Conservation (phyloP, 2,329 filamentous ascomycete species). For the Cytospora piceicola region DNA sequence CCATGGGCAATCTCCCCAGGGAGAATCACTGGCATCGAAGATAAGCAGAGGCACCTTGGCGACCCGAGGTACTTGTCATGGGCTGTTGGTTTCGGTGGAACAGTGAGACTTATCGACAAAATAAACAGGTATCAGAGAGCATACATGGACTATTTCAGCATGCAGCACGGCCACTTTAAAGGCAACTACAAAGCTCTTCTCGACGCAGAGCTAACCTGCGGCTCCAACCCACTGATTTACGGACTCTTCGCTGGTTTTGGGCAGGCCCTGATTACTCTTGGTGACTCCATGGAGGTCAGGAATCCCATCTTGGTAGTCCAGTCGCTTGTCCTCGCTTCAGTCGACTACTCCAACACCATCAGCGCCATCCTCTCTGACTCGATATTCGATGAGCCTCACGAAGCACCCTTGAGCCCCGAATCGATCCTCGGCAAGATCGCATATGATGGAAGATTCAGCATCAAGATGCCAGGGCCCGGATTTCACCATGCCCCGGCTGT, state of each 20-base stretch:
- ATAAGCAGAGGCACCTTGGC: too few species aligned
- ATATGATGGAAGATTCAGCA: too few species aligned
- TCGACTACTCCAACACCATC: background rate
- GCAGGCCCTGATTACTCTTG: conserved; percentile 33
- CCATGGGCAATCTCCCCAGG: too few species aligned
- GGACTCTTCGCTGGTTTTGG: conserved; percentile 35
- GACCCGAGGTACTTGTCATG: too few species aligned
- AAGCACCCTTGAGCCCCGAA: conserved; percentile 7
- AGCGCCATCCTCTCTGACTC: background rate
- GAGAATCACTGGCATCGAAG: too few species aligned
- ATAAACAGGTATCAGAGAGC: too few species aligned
- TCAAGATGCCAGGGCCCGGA: too few species aligned
- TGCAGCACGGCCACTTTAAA: background rate
- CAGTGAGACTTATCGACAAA: too few species aligned
- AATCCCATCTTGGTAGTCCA: conserved; percentile 32
- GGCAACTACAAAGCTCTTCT: background rate
- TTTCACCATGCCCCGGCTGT: too few species aligned
- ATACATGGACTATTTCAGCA: conserved; percentile 6
- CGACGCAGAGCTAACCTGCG: background rate
- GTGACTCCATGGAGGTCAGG: conserved; percentile 35
- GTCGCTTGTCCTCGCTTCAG: background rate
- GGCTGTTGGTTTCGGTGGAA: too few species aligned
- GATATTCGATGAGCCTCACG: conserved; percentile 21
- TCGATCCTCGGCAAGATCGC: too few species aligned
- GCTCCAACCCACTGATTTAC: conserved; percentile 33